Conservation (phyloP, 2,329 filamentous ascomycete species). For the Alternaria sp. region DNA sequence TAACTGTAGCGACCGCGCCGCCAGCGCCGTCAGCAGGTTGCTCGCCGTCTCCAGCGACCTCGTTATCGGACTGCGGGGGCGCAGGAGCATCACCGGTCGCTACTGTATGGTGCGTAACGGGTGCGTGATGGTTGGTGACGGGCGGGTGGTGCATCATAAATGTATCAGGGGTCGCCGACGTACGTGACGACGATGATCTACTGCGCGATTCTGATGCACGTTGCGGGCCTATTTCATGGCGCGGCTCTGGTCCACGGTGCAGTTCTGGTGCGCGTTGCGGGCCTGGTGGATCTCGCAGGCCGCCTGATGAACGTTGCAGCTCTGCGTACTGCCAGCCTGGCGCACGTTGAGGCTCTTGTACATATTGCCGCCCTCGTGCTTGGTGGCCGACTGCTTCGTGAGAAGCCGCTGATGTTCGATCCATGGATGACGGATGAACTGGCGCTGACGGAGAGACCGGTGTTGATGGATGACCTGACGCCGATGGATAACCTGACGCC, state of each 20-base stretch:
- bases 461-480: too few species aligned
- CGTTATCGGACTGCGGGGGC: background rate
- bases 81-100: background rate
- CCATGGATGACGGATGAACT: too few species aligned
- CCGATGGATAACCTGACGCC: too few species aligned
- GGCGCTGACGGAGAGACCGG: too few species aligned
- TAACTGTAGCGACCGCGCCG: background rate
- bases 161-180: background rate
- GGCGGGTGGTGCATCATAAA: accelerated
- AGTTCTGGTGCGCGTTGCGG: background rate
- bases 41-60: background rate
- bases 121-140: background rate
- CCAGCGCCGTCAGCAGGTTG: too few species aligned
- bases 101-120: background rate
- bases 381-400: too few species aligned
- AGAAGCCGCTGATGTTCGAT: too few species aligned
- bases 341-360: too few species aligned
- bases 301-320: background rate
- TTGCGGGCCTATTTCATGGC: background rate
- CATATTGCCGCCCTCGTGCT: too few species aligned
- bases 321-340: too few species aligned
- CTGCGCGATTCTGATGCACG: accelerated
- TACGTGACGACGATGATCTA: background rate
- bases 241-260: accelerated
- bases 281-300: background rate